These are phyloP conservation scores for Filobasidium wieringae DNA, from an alignment of 768 basidiomycete genomes.

Conservation along the genomic window DNA sequence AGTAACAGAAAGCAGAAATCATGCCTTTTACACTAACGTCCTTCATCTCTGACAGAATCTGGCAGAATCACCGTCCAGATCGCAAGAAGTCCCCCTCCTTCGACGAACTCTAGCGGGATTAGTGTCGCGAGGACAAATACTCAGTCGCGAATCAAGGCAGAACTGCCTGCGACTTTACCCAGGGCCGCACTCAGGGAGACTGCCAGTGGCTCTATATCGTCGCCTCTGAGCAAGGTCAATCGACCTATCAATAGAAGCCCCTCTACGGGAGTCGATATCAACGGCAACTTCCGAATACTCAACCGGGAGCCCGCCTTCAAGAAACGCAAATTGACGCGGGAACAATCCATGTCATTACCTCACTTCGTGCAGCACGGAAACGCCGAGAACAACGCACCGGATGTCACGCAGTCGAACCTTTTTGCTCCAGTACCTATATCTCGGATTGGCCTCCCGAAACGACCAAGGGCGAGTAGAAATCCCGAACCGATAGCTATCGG, in stretches of 20 bases:
- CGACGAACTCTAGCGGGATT: not conserved
- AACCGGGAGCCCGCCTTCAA: not conserved
- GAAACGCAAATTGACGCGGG: not conserved
- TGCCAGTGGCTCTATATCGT: not conserved
- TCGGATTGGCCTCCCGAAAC: not conserved
- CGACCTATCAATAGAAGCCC: no score
- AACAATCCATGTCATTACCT: not conserved
- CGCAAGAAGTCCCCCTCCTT: not conserved
- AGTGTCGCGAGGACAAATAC: not conserved
- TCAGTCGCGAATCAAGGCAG: not conserved
- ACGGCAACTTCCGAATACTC: not conserved
- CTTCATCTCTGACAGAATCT: not conserved
- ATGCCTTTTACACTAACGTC: no score
- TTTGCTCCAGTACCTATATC: not conserved
- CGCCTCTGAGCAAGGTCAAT: no score
- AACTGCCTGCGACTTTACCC: not conserved
- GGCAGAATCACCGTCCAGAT: conserved; percentile 1
- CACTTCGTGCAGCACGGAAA: not conserved
- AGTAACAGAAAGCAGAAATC: not conserved
- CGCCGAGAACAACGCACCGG: not conserved
- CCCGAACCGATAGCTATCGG: not conserved
- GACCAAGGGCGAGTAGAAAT: not conserved
- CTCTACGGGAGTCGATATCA: no score
- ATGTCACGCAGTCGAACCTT: no score
- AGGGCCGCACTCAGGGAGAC: not conserved